Base-by-base conservation (phyloP, 2,329 filamentous ascomycete genomes). In the Aspergillus sp. region DNA sequence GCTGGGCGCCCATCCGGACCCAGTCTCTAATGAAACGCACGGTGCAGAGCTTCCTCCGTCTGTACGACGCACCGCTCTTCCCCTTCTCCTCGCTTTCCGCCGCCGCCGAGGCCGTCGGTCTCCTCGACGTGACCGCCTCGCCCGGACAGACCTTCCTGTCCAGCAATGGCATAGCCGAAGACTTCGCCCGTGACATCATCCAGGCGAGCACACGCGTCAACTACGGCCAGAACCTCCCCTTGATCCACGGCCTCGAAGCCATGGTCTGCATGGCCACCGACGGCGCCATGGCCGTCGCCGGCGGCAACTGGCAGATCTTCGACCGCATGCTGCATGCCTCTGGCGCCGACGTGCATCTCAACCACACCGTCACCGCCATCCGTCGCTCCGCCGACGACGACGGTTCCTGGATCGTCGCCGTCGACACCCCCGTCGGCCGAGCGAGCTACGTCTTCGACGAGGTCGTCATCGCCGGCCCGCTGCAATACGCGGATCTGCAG, bases 261-360 rank as follows among this genome's bases (percentile, higher is more conserved):
- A 91, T 97, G 88, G 88, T 95, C 2, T 93, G 91, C 41, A 90
- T 97, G 85, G 89, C 92, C 2, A 88, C 91, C 0, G 87, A 93
- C 48, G 91, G 91, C 5, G 90, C 92, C 0, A 84, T 91, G 68
- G 79, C 88, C 16, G 82, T 97, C 1, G 72, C 82, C 13, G 91
- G 91, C 5, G 94, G 94, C 1, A 99, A 97, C 70, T 97, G 92
- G 91, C 86, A 84, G 63, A 96, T 99, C 50, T 99, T 99, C 66
- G 81, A 87, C n/a, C 76, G 80, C 42, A 95, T 97, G 88, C 76
- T 93, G 1, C 78, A 82, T 34, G 74, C 77, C 0, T 87, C 89
- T 1, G 74, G 79, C 3, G 85, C 88, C 0, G 71, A 76, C 0
- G 59, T 92, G 4, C 74, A 77, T 36, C 76, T 89, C 20, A 88